A percentile compares a stretch with the other conserved stretches of the same genome.
Conservation (phyloP, 441 rosid species). For the Populus trichocarpa region DNA sequence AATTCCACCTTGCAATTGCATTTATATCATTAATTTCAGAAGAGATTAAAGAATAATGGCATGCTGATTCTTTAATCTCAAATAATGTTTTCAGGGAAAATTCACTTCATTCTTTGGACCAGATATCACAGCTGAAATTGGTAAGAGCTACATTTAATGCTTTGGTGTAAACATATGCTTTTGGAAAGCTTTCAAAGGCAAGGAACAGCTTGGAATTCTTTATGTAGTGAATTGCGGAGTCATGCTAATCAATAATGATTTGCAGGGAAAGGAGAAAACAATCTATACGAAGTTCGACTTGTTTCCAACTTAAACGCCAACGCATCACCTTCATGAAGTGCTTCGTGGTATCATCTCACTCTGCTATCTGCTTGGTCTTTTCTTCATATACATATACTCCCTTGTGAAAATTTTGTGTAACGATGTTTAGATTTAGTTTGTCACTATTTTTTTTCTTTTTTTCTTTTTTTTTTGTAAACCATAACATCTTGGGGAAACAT, state of each 20-base stretch:
- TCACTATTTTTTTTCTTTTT: neutral
- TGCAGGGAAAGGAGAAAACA: conserved; percentile 66
- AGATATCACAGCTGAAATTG: conserved; percentile 71
- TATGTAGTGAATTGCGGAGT: neutral
- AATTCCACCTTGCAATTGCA: neutral
- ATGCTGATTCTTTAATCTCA: conserved; percentile 6
- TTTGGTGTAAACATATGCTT: neutral
- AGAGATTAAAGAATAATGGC: conserved; percentile 1
- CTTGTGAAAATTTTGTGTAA: conserved; percentile 12
- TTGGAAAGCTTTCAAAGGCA: neutral
- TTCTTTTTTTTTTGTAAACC: neutral
- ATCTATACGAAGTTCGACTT: conserved; percentile 71
- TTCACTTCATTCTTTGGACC: conserved; percentile 94
- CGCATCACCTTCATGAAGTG: conserved; percentile 42
- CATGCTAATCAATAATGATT: conserved; percentile 6
- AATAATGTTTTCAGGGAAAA: conserved; percentile 56
- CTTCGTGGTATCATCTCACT: conserved; percentile 9
- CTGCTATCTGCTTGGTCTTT: conserved; percentile 14
- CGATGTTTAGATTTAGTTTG: conserved; percentile 9
- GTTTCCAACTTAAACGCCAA: conserved; percentile 50
- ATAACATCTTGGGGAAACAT: neutral
- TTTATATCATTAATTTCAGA: neutral
- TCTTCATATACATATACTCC: neutral
- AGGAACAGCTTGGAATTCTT: neutral
- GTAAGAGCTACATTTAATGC: conserved; percentile 36